Base-by-base conservation (phyloP, 2,329 filamentous ascomycete species). In the Alternaria novae-zelandiae region DNA sequence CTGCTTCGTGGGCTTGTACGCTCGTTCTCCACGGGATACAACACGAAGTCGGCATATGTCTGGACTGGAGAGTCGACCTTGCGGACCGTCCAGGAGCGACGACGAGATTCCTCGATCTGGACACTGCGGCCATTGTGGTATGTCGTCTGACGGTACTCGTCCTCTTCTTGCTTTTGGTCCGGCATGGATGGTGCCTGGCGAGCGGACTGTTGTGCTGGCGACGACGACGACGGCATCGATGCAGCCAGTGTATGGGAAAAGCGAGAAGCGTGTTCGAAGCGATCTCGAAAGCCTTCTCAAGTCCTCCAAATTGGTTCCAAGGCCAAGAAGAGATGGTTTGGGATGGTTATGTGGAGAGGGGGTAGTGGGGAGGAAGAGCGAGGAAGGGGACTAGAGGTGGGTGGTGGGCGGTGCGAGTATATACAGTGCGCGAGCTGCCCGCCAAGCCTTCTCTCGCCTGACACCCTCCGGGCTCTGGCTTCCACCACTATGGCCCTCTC, bases 51-150 rank as follows among this genome's bases (percentile, higher is more conserved):
- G 51, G 20, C 10, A 20, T 57, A 46, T 63, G 55, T 13, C 17
- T 47, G 47, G 17, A 53, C 45, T 57, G 59, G 17, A 17, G 59
- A 43, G 3, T 28, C 41, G 46, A 36, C 17, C 15, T 46, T 28
- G 11, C 49, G 45, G 47, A 50, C 56, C 26, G 68, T 32, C 54
- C 65, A 60, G 21, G 66, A 56, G 57, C 66, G 67, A 67, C 68
- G 69, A 69, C 65, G 69, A 70, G 65, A 72, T 53, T 78, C 74
- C 11, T 70, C 61, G 25, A 76, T 68, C 45, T 63, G 72, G 45
- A 72, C 55, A 51, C 57, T 65, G 30, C 64, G 64, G 20, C 70
- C 70, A 67, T 78, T 59, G 51, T 70, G 62, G 54, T 75, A 76
- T 47, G 70, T 64, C n/a, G 64, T 66, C 54, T 74, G 66, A 50